These are phyloP conservation scores for Melampsora occidentalis DNA, from an alignment of 1,284 basidiomycete species.

Conservation along the genomic window DNA sequence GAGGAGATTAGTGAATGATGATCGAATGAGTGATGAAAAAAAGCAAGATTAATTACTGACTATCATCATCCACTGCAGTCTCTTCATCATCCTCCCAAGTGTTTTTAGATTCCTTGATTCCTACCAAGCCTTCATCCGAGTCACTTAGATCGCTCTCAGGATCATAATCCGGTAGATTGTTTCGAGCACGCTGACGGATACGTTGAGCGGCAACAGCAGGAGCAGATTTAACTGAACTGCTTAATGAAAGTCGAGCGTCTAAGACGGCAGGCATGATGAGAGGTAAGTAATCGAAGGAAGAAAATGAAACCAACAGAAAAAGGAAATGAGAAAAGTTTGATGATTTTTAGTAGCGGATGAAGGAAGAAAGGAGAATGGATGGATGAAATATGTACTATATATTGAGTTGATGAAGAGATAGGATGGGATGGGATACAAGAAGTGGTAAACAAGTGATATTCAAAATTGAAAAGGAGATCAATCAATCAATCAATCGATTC, in stretches of 20 bases:
- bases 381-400: too few species aligned
- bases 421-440: too few species aligned
- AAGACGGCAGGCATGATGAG: neutral
- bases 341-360: too few species aligned
- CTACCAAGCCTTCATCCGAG: conserved; percentile 46
- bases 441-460: too few species aligned
- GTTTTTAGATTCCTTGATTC: conserved; percentile 19
- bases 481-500: too few species aligned
- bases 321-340: too few species aligned
- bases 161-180: conserved; percentile 40
- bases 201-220: conserved; percentile 4
- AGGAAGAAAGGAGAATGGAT: too few species aligned
- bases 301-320: too few species aligned
- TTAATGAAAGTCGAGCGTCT: neutral
- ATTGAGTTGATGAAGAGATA: too few species aligned
- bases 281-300: too few species aligned
- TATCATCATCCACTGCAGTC: conserved; percentile 57
- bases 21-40: conserved; percentile 56
- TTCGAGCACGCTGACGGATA: conserved; percentile 23
- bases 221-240: conserved; percentile 6
- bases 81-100: conserved; percentile 46
- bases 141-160: conserved; percentile 44
- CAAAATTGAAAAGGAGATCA: too few species aligned
- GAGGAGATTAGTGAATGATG: neutral
- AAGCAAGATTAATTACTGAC: conserved; percentile 75